These are phyloP conservation scores for Parathielavia hyrcaniae DNA, from an alignment of 495 filamentous ascomycete genomes.

Conservation along the genomic window DNA sequence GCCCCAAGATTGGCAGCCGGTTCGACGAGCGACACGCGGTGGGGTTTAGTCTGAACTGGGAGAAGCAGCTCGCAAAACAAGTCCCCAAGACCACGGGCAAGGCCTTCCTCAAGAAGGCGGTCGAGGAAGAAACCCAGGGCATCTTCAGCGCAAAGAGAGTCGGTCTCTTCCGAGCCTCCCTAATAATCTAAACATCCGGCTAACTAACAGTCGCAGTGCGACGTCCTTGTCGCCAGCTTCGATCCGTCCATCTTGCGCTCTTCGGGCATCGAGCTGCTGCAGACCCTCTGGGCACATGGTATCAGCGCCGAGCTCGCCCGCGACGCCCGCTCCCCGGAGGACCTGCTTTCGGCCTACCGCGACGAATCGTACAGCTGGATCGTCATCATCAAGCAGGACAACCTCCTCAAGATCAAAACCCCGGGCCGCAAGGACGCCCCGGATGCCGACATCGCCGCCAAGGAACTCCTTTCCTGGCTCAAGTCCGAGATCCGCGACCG, in stretches of 20 bases:
- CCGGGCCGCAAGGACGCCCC: slow-evolving; percentile 62
- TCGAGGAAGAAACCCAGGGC: slow-evolving; percentile 48
- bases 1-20: slow-evolving; percentile 49
- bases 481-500: slow-evolving; percentile 72
- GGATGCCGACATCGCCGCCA: slow-evolving; percentile 68
- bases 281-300: slow-evolving; percentile 72
- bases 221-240: slow-evolving; percentile 84
- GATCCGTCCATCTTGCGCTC: slow-evolving; percentile 70
- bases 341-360: slow-evolving; percentile 63
- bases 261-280: slow-evolving; percentile 66
- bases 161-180: slow-evolving; percentile 25
- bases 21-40: slow-evolving; percentile 64
- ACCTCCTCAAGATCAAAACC: slow-evolving; percentile 66
- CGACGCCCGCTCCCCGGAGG: slow-evolving; percentile 67
- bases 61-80: slow-evolving; percentile 62
- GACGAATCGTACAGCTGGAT: slow-evolving; percentile 80
- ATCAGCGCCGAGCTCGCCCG: slow-evolving; percentile 87
- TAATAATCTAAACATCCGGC: not conserved
- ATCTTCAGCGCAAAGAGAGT: slow-evolving; percentile 61
- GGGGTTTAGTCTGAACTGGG: slow-evolving; percentile 88
- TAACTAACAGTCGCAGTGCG: slow-evolving; percentile 52
- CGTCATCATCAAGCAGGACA: slow-evolving; percentile 76
- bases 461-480: slow-evolving; percentile 74
- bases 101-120: slow-evolving; percentile 57
- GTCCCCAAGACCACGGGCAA: slow-evolving; percentile 57